Percentiles rank a stretch among this genome's conserved stretches.
phyloP scores from a whole-genome alignment of 441 rosid genomes.

The Gossypium davidsonii region DNA sequence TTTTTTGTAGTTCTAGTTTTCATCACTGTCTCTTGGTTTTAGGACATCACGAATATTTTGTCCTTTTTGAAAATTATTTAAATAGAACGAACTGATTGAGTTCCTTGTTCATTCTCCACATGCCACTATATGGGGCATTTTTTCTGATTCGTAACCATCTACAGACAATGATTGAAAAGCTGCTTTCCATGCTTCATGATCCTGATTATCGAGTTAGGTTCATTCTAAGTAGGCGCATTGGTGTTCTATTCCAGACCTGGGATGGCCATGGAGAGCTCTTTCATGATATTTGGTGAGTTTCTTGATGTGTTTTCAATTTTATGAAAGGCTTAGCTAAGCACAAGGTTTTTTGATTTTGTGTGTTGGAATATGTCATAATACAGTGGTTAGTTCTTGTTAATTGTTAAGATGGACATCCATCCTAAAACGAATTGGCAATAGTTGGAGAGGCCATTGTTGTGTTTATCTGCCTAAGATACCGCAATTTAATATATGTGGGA shows the following conservation, averaged over 20 bases:
- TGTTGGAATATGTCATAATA: background rate
- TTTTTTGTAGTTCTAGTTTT: background rate
- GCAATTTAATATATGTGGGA: background rate
- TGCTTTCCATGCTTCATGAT: constrained; percentile 68
- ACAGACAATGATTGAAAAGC: constrained; percentile 80
- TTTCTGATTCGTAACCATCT: constrained; percentile 18
- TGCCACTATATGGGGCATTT: constrained; percentile 14
- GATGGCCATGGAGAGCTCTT: constrained; percentile 95
- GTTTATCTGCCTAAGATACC: background rate
- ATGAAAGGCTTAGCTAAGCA: background rate
- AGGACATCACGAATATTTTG: background rate
- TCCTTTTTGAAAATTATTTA: background rate
- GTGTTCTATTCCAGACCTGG: constrained; percentile 95
- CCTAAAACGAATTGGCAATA: background rate
- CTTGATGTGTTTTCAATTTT: background rate
- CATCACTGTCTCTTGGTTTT: background rate
- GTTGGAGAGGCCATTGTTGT: background rate
- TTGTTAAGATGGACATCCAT: background rate
- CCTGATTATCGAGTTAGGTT: constrained; percentile 90
- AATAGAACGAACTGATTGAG: background rate
- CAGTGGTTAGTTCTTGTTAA: background rate
- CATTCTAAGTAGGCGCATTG: constrained; percentile 62
- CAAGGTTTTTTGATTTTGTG: background rate
- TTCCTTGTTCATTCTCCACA: background rate
- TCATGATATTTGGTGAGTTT: constrained; percentile 83